Evolutionary conservation across 116 monocot species (phyloP).

Genomic region (Phalaenopsis hybrid): DNA sequence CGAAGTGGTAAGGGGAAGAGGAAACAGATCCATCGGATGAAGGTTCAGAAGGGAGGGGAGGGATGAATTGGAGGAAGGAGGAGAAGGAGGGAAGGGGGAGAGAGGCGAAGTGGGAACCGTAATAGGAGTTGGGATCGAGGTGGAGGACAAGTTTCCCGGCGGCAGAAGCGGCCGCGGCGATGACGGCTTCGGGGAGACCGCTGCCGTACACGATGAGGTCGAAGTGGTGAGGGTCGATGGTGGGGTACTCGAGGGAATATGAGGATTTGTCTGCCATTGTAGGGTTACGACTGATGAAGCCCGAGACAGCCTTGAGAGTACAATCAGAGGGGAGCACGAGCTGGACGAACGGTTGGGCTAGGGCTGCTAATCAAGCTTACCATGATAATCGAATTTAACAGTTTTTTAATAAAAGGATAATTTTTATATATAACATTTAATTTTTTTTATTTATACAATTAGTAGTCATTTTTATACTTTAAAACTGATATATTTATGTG

Average conservation of each 20-base stretch:
- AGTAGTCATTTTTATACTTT: too few relatives aligned
- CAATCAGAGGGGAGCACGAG: neutral
- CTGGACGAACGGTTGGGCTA: too few relatives aligned
- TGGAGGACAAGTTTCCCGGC: slow-evolving; percentile 76
- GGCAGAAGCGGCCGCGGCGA: slow-evolving; percentile 65
- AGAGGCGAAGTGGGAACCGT: slow-evolving; percentile 76
- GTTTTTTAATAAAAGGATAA: too few relatives aligned
- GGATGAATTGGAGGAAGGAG: slow-evolving; percentile 9
- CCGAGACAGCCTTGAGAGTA: neutral
- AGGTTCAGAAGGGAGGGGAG: neutral
- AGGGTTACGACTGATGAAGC: neutral
- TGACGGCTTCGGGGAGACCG: slow-evolving; percentile 53
- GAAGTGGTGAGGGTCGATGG: slow-evolving; percentile 61
- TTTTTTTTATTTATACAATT: too few relatives aligned
- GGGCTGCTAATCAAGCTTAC: too few relatives aligned
- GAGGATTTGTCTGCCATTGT: slow-evolving; percentile 11
- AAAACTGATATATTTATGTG: too few relatives aligned
- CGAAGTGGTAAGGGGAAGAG: slow-evolving; percentile 3
- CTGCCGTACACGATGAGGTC: slow-evolving; percentile 76
- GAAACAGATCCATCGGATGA: neutral
- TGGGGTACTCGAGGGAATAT: slow-evolving; percentile 19
- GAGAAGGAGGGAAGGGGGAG: slow-evolving; percentile 39
- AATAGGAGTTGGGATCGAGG: slow-evolving; percentile 77
- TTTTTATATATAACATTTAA: too few relatives aligned
- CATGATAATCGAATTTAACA: too few relatives aligned